Evolutionary conservation across 495 filamentous ascomycete genomes (phyloP), one percentile per base, ranked within the genome.

Genomic region (Hypoxylon rickii): DNA sequence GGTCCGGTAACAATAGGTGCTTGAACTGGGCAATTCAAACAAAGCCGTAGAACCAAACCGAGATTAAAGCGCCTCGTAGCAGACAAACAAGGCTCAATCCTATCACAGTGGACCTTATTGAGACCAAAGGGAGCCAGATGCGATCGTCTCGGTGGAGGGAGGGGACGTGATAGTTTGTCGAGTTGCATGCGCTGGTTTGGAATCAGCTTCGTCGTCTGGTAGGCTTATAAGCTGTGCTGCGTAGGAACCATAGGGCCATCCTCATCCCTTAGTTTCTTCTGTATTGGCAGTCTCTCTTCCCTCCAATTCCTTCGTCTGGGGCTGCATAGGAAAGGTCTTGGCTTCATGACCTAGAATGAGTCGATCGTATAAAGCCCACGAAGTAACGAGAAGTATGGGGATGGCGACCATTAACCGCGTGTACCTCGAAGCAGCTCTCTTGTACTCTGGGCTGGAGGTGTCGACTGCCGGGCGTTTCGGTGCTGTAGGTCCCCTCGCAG

Each of bases 301-400:
- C 12, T 26, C 10, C 24, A 4, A 29, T 10, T 4, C 24, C 10
- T 4, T 10, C 10, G 10, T 4, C 24, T 29, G 24, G 24, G 10
- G 24, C 10, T 29, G 24, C 24, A 4, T 4, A 29, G 45, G 49
- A 6, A 54, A 26, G 11, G 5, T 22, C 24, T 54, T 57, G 0
- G 24, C 17, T 31, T 57, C 22, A 18, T 42, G 17, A 5, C 65
- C 63, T 13, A 55, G 32, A 11, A 20, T 51, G 64, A 76, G 66
- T 44, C 76, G 59, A 15, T 77, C 63, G 50, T 66, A 79, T 7
- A 79, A 52, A 32, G 55, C 69, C 48, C 72, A 78, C 1, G 76
- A 76, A 13, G 76, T 77, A 7, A 79, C 75, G 2, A 77, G 39
- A 0, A 78, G 47, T 24, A 79, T 70, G 0, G 76, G 76, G 58